Evolutionary conservation across 768 basidiomycete genomes (phyloP), one percentile per base, ranked within the genome.

Genomic region (Leccinum variicolor): DNA sequence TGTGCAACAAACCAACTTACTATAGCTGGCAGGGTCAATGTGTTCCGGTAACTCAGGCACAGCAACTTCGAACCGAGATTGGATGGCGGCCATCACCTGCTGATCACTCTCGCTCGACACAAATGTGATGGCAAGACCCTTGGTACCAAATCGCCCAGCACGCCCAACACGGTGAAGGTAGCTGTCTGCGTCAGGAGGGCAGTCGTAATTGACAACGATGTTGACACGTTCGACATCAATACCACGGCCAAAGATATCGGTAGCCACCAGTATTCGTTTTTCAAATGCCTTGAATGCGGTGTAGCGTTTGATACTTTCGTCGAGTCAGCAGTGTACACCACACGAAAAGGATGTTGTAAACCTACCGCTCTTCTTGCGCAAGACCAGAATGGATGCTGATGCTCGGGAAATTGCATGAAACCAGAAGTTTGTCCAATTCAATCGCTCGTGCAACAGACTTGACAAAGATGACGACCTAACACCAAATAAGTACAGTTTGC

Each of bases 141-240:
- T 98, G 33, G 97, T 99, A 63, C 97, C 97, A 75, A 99, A 99
- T 61, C 97, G 93, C 64, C 97, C 97, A 63, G 97, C 97, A 79
- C 97, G 96, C 63, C 94, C 97, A 58, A 99, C 97, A 75, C 97
- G 90, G 74, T 99, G 97, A 47, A 99, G 83, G 73, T 99, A 99
- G 61, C 92, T 95, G 76, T 99, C 97, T 21, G 97, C 96, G 66
- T 99, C 97, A 39, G 89, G 85, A 41, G 97, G 94, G 61, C 90
- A 94, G 69, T 99, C 97, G 71, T 99, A 99, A 76, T 99, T 99
- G 78, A 99, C 84, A 52, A 99, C 97, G 57, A 98, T 98, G 76
- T 99, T 99, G 66, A 99, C 97, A 60, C 97, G 94, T 73, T 99
- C 97, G 21, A 99, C 96, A 77, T 99, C 97, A 63, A 99, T 99